Conservation (phyloP, 2,329 filamentous ascomycete species). For the Aspergillus uvarum region DNA sequence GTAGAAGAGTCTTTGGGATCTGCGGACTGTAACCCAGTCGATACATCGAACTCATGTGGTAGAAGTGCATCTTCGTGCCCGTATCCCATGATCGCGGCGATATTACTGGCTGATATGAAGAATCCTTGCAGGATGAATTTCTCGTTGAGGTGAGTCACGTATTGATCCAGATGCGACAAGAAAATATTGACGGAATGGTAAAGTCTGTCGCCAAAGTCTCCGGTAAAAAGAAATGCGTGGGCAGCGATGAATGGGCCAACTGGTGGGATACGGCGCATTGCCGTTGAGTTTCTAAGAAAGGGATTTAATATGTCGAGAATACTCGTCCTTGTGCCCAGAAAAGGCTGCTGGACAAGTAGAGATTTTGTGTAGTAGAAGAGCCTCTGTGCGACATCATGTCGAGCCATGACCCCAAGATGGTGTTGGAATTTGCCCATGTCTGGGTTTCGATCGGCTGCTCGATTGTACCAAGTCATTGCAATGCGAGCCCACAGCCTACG, state of each 20-base stretch:
- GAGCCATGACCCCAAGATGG: slow-evolving; percentile 70
- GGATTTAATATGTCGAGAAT: slow-evolving; percentile 57
- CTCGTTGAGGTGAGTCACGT: slow-evolving; percentile 48
- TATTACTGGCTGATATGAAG: slow-evolving; percentile 55
- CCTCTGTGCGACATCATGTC: slow-evolving; percentile 58
- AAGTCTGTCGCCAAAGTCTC: slow-evolving; percentile 39
- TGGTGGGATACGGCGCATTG: slow-evolving; percentile 35
- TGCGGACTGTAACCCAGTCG: slow-evolving; percentile 13
- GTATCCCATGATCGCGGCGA: slow-evolving; percentile 57
- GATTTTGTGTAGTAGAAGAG: slow-evolving; percentile 61
- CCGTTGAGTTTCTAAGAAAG: slow-evolving; percentile 43
- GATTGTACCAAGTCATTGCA: slow-evolving; percentile 78
- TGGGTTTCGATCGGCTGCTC: slow-evolving; percentile 74
- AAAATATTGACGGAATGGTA: slow-evolving; percentile 42
- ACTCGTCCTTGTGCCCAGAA: slow-evolving; percentile 56
- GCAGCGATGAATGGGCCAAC: slow-evolving; percentile 54
- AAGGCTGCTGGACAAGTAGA: slow-evolving; percentile 55
- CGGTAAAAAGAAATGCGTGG: slow-evolving; percentile 52
- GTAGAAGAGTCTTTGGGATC: slow-evolving; percentile 15
- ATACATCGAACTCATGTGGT: slow-evolving; percentile 27
- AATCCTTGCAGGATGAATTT: slow-evolving; percentile 56
- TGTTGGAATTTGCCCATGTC: slow-evolving; percentile 79
- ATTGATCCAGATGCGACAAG: slow-evolving; percentile 46
- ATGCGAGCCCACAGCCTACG: slow-evolving; percentile 80
- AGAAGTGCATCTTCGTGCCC: slow-evolving; percentile 43